Evolutionary conservation across 1,139 yeast genomes (phyloP), one percentile per base, ranked within the genome.

Genomic region (Lodderomyces parapsilosis): DNA sequence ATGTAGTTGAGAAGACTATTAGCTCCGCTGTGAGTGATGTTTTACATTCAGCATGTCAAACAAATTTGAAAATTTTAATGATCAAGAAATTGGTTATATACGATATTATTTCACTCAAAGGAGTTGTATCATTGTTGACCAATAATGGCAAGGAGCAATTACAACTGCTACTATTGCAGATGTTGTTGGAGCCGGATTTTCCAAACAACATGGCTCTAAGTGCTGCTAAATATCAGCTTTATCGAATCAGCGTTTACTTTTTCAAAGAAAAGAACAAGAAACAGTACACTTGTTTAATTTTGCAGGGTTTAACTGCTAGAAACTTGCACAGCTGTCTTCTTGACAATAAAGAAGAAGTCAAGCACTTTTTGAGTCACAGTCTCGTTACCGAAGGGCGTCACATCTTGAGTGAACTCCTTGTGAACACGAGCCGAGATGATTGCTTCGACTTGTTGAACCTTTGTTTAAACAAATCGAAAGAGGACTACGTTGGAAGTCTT

Each of bases 371-470:
- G n/a, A 52, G 47, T 14, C 53, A 52, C 7, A 50, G 57, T 44
- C 46, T 63, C 6, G 49, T 58, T 14, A 50, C 49, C 9, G 52
- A 56, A 40, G 52, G 70, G 2, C 57, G 59, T 35, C 39, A 50
- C 3, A 46, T 60, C 14, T 52, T 63, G 49, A 66, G 62, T 20
- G 57, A 55, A 41, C 39, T 66, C 4, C 49, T 57, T 15, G 45
- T 48, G 9, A 50, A 53, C 22, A 46, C 63, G 9, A 40, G 51
- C 0, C 48, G 48, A n/a, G 59, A 58, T 3, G 58, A 59, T 27
- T 46, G 59, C 11, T 50, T 61, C n/a, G 38, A 41, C 3, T 43
- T 68, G 15, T 49, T 65, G 25, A 62, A 65, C 44, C 41, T 46
- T 7, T 25, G 60, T 36, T 40, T 58, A 34, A 40, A 40, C 10